Evolutionary conservation across 345 rosid genomes (phyloP).

Genomic region (Aquilaria sinensis): DNA sequence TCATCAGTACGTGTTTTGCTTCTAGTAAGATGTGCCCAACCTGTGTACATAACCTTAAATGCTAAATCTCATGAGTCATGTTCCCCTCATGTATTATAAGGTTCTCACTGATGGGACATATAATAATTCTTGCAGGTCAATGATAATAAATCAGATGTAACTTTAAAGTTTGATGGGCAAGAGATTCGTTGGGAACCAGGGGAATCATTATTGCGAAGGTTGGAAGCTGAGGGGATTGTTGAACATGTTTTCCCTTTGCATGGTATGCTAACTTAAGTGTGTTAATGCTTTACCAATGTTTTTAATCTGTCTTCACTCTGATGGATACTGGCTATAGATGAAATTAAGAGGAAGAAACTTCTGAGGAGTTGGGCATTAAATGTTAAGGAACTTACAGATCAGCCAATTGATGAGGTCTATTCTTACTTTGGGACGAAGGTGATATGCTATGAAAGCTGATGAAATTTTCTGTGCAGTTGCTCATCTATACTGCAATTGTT

Average conservation of each 20-base stretch:
- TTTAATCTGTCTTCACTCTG: slow-evolving; percentile 11
- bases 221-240: slow-evolving; percentile 64
- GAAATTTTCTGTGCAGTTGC: background rate
- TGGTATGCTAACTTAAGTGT: slow-evolving; percentile 38
- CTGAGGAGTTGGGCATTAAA: slow-evolving; percentile 73
- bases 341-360: slow-evolving; percentile 63
- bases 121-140: slow-evolving; percentile 45
- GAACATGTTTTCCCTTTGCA: slow-evolving; percentile 80
- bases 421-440: slow-evolving; percentile 87
- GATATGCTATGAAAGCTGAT: slow-evolving; percentile 8
- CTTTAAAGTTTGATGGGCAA: slow-evolving; percentile 39
- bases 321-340: slow-evolving; percentile 43
- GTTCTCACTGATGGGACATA: background rate
- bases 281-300: slow-evolving; percentile 6
- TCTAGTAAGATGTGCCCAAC: too few species aligned
- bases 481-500: slow-evolving; percentile 5
- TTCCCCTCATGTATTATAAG: background rate
- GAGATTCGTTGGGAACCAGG: slow-evolving; percentile 59
- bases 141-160: slow-evolving; percentile 21
- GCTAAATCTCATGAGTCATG: background rate
- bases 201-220: slow-evolving; percentile 55
- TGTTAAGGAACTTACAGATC: slow-evolving; percentile 63
- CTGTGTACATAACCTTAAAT: too few species aligned
- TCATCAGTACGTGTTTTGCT: too few species aligned
- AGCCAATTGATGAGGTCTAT: slow-evolving; percentile 84